Evolutionary conservation across 202 grass and related monocot genomes (phyloP).

Genomic region (Brachypodium distachyon): DNA sequence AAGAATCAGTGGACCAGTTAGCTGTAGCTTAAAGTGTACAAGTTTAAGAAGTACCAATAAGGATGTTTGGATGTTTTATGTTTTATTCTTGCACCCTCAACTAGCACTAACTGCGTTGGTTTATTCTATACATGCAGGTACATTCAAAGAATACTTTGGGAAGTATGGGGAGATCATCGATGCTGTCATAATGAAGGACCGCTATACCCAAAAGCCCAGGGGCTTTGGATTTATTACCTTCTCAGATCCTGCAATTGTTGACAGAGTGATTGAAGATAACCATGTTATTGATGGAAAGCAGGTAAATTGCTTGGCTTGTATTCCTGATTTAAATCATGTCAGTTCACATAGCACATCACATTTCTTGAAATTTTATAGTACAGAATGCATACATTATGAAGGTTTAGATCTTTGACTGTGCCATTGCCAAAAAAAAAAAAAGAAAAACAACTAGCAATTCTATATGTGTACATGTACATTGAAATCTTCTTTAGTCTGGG

Average conservation of each 20-base stretch:
- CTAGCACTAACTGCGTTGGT: not conserved
- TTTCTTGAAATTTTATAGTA: not conserved
- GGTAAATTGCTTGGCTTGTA: constrained; percentile 16
- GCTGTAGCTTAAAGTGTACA: not conserved
- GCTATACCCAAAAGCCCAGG: constrained; percentile 65
- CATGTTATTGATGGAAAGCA: constrained; percentile 72
- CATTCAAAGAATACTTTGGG: constrained; percentile 68
- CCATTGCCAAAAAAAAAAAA: not conserved
- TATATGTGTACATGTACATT: not conserved
- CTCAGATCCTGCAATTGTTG: constrained; percentile 61
- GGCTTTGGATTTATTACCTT: constrained; percentile 92
- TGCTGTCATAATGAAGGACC: constrained; percentile 92
- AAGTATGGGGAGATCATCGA: constrained; percentile 67
- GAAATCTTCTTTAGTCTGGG: not conserved
- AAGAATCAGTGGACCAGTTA: not conserved
- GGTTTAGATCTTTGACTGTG: not conserved
- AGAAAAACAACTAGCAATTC: too few relatives aligned
- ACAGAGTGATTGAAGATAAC: constrained; percentile 62
- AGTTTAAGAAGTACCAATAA: not conserved
- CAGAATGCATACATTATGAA: not conserved
- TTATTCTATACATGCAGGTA: constrained; percentile 28
- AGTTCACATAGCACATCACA: not conserved
- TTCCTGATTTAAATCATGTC: not conserved
- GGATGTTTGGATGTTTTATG: not conserved
- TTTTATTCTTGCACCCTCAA: not conserved